Percentiles rank a stretch among this genome's conserved stretches.
These are phyloP conservation scores for Penicillium sp. DNA, from an alignment of 2,329 filamentous ascomycete genomes.

Conservation along the genomic window DNA sequence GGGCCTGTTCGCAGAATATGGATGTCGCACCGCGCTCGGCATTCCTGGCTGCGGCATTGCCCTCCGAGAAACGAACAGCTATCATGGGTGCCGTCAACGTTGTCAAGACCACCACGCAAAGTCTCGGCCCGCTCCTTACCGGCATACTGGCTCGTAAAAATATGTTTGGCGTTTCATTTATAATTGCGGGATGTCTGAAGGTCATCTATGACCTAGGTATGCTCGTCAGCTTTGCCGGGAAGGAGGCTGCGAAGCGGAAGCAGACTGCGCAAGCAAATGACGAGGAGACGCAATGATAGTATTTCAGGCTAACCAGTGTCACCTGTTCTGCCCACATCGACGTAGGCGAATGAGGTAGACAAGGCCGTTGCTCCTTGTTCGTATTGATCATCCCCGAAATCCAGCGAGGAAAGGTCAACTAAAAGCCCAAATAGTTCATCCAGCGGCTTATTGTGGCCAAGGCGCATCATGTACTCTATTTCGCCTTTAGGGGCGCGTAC, in stretches of 20 bases:
- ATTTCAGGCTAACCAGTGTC: background rate
- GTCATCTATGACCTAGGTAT: slow-evolving; percentile 64
- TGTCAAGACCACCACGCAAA: slow-evolving; percentile 68
- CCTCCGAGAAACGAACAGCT: slow-evolving; percentile 69
- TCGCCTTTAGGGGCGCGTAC: too few species aligned
- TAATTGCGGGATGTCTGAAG: slow-evolving; percentile 67
- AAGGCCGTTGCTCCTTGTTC: too few species aligned
- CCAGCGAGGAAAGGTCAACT: too few species aligned
- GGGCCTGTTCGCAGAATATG: slow-evolving; percentile 69
- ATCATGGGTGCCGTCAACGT: slow-evolving; percentile 74
- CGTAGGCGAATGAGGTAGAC: too few species aligned
- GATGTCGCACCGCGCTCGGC: slow-evolving; percentile 71
- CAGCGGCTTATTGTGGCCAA: too few species aligned
- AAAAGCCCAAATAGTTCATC: too few species aligned
- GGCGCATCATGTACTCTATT: too few species aligned
- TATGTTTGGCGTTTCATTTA: slow-evolving; percentile 66
- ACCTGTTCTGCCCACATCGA: too few species aligned
- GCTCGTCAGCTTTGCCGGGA: slow-evolving; percentile 53
- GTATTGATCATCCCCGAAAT: too few species aligned
- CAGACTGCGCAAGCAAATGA: slow-evolving; percentile 14
- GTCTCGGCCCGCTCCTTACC: slow-evolving; percentile 65
- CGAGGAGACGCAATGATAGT: slow-evolving; percentile 15
- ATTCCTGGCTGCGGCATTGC: slow-evolving; percentile 69
- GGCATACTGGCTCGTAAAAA: slow-evolving; percentile 63
- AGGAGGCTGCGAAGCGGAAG: slow-evolving; percentile 27